Base-by-base conservation (phyloP, 2,329 filamentous ascomycete genomes). In the Exophiala spinifera region DNA sequence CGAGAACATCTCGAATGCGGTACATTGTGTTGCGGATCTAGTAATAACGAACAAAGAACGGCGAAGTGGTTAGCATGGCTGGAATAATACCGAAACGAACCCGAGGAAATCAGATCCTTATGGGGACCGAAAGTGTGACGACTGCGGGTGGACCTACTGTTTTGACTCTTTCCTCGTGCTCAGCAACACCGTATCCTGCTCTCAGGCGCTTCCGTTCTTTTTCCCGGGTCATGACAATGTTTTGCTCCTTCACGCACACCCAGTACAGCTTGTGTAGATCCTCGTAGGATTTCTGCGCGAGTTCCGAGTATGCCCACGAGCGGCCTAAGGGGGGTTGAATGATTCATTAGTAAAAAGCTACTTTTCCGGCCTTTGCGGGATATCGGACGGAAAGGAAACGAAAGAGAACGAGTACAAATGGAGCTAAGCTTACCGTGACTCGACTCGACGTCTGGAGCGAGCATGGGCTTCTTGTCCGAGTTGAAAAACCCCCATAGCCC, bases 401-500 rank as follows among this genome's bases (percentile, higher is more conserved):
- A n/a, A n/a, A n/a, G n/a, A n/a, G n/a, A n/a, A n/a, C 28, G 10
- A 10, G 4, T 19, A 39, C 65, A 34, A 34, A 43, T 17, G 14
- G n/a, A 21, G 15, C 37, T 8, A n/a, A 33, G 15, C 73, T 60
- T 71, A 83, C 82, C 94, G 71, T 94, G 86, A 60, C 81, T 76
- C 46, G 78, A 69, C 52, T 88, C 84, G 62, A 92, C 85, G 33
- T 83, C 79, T 4, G 91, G 91, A 6, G 85, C 85, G 63, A 80
- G 79, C 65, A 96, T 71, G n/a, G 85, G 74, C 66, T 84, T 81
- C 61, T 82, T 82, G 61, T 85, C 80, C 59, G 79, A 79, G 65
- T 86, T 84, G 74, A 99, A 97, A 75, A 99, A 99, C 1, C 83
- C 86, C 87, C 89, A 97, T 10, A 99, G 84, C 25, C 91, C 92